Evolutionary conservation across 2,329 filamentous ascomycete genomes (phyloP).

Genomic region (Verticillium dahliae): DNA sequence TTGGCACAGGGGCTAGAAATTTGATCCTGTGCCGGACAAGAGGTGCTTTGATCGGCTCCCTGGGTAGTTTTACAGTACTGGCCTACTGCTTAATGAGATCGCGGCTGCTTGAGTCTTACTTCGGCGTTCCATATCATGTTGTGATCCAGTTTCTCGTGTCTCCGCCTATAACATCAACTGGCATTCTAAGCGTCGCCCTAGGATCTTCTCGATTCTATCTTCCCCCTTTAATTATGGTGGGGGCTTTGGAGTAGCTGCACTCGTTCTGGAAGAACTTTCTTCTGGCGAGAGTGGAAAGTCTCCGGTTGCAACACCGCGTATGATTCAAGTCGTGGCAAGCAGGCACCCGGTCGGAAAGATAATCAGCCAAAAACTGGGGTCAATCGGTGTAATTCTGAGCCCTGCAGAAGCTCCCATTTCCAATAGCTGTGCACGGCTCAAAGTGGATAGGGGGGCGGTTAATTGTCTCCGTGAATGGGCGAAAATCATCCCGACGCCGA

Average conservation of each 20-base stretch:
- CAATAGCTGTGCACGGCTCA: background rate
- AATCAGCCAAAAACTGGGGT: too few species aligned
- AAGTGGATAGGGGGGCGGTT: background rate
- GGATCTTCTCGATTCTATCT: too few species aligned
- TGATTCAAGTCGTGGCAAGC: too few species aligned
- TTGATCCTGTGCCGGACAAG: background rate
- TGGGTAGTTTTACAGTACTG: conserved; percentile 2
- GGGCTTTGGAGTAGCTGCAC: too few species aligned
- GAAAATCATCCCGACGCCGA: background rate
- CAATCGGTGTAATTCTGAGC: background rate
- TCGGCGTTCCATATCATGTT: background rate
- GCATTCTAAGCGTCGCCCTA: too few species aligned
- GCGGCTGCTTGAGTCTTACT: conserved; percentile 1
- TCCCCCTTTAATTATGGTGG: too few species aligned
- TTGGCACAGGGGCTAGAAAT: background rate
- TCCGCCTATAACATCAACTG: too few species aligned
- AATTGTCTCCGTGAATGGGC: background rate
- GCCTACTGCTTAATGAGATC: conserved; percentile 4
- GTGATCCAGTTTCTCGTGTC: background rate
- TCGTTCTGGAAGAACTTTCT: too few species aligned
- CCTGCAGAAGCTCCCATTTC: background rate
- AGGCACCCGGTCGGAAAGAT: too few species aligned
- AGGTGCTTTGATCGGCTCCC: background rate
- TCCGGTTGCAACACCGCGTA: too few species aligned
- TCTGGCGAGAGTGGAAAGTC: too few species aligned